Percentiles rank a stretch among this genome's conserved stretches.
Evolutionary conservation across 2,329 filamentous ascomycete species (phyloP).

Genomic region (Penicillium sp.): DNA sequence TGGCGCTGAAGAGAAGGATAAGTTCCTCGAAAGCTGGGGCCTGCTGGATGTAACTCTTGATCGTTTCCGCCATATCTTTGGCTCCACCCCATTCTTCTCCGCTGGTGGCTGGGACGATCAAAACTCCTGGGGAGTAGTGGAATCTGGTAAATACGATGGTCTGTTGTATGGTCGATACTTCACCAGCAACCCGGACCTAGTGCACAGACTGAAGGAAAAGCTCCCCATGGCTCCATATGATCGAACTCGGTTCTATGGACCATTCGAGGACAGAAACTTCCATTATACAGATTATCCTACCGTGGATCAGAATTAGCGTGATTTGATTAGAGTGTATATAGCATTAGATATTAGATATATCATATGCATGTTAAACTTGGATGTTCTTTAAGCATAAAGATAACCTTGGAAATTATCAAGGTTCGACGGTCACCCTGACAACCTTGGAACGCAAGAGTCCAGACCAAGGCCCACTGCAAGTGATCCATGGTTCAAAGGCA

Average conservation of each 20-base stretch:
- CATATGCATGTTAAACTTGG: background rate
- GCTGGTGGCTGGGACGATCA: constrained; percentile 54
- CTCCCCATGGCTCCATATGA: constrained; percentile 45
- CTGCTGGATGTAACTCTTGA: constrained; percentile 47
- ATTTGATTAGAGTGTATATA: background rate
- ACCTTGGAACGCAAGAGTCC: background rate
- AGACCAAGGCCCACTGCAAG: background rate
- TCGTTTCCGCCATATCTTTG: constrained; percentile 52
- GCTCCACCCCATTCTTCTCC: constrained; percentile 54
- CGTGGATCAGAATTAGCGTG: constrained; percentile 4
- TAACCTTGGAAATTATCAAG: background rate
- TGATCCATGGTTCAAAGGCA: background rate
- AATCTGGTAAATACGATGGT: constrained; percentile 48
- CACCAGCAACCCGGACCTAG: constrained; percentile 50
- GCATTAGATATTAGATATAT: background rate
- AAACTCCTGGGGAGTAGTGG: constrained; percentile 51
- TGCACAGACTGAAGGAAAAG: constrained; percentile 44
- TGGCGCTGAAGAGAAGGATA: constrained; percentile 49
- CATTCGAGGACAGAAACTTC: constrained; percentile 34
- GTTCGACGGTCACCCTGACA: too few species aligned
- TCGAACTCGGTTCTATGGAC: constrained; percentile 45
- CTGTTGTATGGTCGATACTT: constrained; percentile 50
- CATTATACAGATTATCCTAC: constrained; percentile 32
- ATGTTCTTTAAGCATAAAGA: background rate
- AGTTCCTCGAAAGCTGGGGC: constrained; percentile 50